Evolutionary conservation across 1,139 yeast genomes (phyloP).

Genomic region (Suhomyces guaymorum): DNA sequence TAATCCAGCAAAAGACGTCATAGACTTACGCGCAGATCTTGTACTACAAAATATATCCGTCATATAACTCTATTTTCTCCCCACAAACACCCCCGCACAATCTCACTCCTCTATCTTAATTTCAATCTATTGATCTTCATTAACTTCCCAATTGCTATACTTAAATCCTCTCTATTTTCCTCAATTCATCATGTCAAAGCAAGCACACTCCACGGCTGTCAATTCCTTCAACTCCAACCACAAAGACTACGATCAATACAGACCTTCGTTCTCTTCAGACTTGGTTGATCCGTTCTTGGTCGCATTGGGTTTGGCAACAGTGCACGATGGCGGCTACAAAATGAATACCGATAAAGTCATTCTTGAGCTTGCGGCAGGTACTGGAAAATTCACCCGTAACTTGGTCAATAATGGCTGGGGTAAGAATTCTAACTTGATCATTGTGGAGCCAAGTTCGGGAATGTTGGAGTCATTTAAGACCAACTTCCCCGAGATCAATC

Average conservation of each 20-base stretch:
- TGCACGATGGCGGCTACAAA: constrained; percentile 14
- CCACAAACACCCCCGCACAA: too few relatives aligned
- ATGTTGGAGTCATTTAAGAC: constrained; percentile 52
- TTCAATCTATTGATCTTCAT: too few relatives aligned
- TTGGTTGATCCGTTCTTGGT: constrained; percentile 50
- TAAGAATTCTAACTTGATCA: constrained; percentile 31
- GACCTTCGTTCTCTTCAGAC: constrained; percentile 55
- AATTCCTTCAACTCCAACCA: constrained; percentile 58
- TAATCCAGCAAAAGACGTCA: too few relatives aligned
- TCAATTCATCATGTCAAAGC: constrained; percentile 10
- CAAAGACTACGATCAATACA: constrained; percentile 50
- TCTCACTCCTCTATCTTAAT: too few relatives aligned
- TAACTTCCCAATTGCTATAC: too few relatives aligned
- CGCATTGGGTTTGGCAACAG: constrained; percentile 35
- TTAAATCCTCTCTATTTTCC: too few relatives aligned
- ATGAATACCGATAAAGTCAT: constrained; percentile 31
- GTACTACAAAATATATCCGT: too few relatives aligned
- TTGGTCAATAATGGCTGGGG: constrained; percentile 46
- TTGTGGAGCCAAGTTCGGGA: constrained; percentile 62
- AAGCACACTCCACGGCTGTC: constrained; percentile 38
- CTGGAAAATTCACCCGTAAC: constrained; percentile 62
- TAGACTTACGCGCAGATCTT: too few relatives aligned
- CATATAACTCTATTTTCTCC: too few relatives aligned
- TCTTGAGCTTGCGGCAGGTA: constrained; percentile 64
- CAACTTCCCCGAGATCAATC: constrained; percentile 49